These are phyloP conservation scores for Trichosporon sp. DNA, from an alignment of 1,284 basidiomycete species.

Conservation along the genomic window DNA sequence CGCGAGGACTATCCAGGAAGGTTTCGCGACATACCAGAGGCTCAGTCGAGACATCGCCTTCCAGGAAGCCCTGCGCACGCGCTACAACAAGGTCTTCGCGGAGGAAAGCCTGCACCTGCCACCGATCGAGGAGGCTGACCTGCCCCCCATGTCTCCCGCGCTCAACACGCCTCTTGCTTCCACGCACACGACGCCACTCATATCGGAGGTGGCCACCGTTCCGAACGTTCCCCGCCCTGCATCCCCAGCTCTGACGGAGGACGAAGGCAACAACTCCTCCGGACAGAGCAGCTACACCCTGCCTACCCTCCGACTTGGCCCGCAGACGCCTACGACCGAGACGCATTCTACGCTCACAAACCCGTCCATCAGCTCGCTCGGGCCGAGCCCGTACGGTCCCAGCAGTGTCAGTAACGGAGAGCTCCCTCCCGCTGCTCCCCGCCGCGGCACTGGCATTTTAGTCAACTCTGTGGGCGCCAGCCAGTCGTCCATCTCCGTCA, in stretches of 20 bases:
- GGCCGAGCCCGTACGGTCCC: constrained; percentile 3
- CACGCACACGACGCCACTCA: constrained; percentile 22
- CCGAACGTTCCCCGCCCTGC: not conserved
- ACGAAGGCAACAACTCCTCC: not conserved
- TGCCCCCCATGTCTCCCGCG: constrained; percentile 19
- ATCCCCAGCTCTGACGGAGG: not conserved
- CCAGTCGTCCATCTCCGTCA: constrained; percentile 16
- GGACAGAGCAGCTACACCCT: constrained; percentile 26
- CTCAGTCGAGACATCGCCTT: constrained; percentile 85
- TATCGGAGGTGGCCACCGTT: not conserved
- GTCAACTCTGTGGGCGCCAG: constrained; percentile 19
- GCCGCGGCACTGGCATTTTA: constrained; percentile 25
- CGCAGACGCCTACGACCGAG: constrained; percentile 17
- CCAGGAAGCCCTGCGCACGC: constrained; percentile 83
- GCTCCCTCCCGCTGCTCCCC: constrained; percentile 21
- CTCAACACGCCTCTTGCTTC: constrained; percentile 23
- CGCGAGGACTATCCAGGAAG: constrained; percentile 78
- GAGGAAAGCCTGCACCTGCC: constrained; percentile 68
- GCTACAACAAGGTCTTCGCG: constrained; percentile 82
- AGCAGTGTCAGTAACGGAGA: constrained; percentile 22
- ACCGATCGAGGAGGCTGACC: constrained; percentile 29
- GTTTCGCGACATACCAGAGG: constrained; percentile 74
- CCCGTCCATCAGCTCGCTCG: constrained; percentile 19
- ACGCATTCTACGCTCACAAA: constrained; percentile 27
- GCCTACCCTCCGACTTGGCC: constrained; percentile 30